These are phyloP conservation scores for Pyrus pyrifolia DNA, from an alignment of 306 rosid genomes.

Conservation along the genomic window DNA sequence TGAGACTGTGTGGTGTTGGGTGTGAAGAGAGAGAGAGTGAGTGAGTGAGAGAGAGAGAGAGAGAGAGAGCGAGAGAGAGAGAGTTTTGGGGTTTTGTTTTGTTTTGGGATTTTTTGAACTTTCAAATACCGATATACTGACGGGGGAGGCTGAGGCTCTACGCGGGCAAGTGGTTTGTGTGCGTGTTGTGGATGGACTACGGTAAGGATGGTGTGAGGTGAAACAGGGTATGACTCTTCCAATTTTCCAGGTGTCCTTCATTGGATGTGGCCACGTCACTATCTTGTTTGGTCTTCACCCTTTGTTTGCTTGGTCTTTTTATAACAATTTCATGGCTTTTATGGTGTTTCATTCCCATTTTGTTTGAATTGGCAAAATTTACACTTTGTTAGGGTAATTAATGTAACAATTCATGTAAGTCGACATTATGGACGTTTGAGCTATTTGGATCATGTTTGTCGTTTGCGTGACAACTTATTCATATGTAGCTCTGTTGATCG, in stretches of 20 bases:
- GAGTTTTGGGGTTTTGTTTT: not conserved
- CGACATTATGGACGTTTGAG: not conserved
- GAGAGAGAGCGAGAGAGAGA: not conserved
- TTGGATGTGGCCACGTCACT: not conserved
- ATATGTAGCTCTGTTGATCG: not conserved
- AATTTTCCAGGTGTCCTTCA: not conserved
- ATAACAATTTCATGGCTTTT: not conserved
- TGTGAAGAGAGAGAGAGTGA: not conserved
- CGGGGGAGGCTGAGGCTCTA: not conserved
- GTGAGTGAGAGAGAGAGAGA: not conserved
- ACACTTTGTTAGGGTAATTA: not conserved
- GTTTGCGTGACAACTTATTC: not conserved
- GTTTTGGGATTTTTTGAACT: conserved; percentile 41
- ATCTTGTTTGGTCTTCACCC: not conserved
- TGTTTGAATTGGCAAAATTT: not conserved
- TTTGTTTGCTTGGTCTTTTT: not conserved
- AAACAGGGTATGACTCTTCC: not conserved
- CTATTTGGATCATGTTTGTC: not conserved
- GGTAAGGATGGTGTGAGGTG: not conserved
- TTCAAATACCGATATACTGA: conserved; percentile 41
- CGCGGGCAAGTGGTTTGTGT: conserved; percentile 34
- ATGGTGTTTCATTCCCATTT: not conserved
- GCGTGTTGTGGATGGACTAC: not conserved
- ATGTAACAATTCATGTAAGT: no score
- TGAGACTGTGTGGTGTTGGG: not conserved